Evolutionary conservation across 257 asterid species (phyloP).

Genomic region (Leptodermis oblonga): DNA sequence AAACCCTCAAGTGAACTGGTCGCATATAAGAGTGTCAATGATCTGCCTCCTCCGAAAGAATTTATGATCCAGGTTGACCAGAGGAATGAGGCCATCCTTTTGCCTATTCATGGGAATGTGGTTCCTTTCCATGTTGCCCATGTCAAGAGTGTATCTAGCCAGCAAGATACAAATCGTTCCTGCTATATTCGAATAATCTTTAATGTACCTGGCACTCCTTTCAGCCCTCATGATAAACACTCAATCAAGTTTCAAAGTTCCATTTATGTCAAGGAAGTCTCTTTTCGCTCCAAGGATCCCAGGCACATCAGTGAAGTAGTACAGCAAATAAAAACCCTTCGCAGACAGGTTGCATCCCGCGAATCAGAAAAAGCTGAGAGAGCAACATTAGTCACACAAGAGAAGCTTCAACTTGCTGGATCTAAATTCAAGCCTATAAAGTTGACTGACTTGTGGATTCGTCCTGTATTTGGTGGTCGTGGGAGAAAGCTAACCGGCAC

Average conservation of each 20-base stretch:
- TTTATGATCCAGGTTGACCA: slow-evolving; percentile 35
- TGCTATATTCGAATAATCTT: slow-evolving; percentile 30
- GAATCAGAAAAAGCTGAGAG: slow-evolving; percentile 32
- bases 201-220: slow-evolving; percentile 28
- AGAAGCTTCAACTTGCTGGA: slow-evolving; percentile 27
- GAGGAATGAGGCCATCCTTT: slow-evolving; percentile 25
- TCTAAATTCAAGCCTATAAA: slow-evolving; percentile 29
- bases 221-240: slow-evolving; percentile 22
- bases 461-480: slow-evolving; percentile 32
- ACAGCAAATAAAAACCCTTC: slow-evolving; percentile 29
- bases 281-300: slow-evolving; percentile 30
- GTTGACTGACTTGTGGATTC: slow-evolving; percentile 25
- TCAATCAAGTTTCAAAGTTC: slow-evolving; percentile 25
- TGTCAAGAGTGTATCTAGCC: slow-evolving; percentile 30
- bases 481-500: slow-evolving; percentile 28
- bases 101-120: slow-evolving; percentile 29
- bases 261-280: slow-evolving; percentile 28
- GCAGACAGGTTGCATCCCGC: slow-evolving; percentile 29
- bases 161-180: slow-evolving; percentile 31
- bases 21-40: slow-evolving; percentile 30
- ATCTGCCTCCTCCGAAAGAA: slow-evolving; percentile 31
- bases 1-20: slow-evolving; percentile 27
- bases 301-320: slow-evolving; percentile 33
- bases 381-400: slow-evolving; percentile 31
- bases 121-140: slow-evolving; percentile 32